A percentile compares a stretch with the other conserved stretches of the same genome.
phyloP scores from a whole-genome alignment of 371 early-diverging fungal genomes.

The Apophysomyces elegans region DNA sequence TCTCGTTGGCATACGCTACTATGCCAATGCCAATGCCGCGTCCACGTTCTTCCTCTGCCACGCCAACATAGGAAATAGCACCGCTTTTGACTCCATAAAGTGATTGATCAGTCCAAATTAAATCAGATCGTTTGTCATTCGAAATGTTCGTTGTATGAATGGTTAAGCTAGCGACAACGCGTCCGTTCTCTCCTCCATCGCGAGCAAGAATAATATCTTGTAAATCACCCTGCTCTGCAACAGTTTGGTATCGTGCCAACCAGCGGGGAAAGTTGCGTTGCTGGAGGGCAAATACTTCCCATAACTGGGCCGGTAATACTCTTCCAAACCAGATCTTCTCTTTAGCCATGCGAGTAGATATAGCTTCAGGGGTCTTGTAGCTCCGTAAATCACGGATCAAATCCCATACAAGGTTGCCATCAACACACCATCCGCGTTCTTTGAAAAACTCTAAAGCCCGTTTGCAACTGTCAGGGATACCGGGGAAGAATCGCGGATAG shows the following conservation, averaged over 20 bases:
- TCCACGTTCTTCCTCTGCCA: slow-evolving; percentile 43
- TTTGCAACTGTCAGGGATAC: slow-evolving; percentile 31
- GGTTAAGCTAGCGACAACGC: slow-evolving; percentile 37
- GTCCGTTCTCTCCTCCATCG: slow-evolving; percentile 30
- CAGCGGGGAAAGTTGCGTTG: slow-evolving; percentile 41
- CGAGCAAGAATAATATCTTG: slow-evolving; percentile 53
- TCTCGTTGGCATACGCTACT: slow-evolving; percentile 44
- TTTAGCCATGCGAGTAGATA: slow-evolving; percentile 33
- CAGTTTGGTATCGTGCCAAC: slow-evolving; percentile 44
- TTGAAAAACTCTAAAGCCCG: slow-evolving; percentile 27
- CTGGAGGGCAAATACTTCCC: slow-evolving; percentile 43
- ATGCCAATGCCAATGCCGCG: slow-evolving; percentile 49
- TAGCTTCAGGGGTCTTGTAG: slow-evolving; percentile 24
- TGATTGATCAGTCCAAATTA: slow-evolving; percentile 41
- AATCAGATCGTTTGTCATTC: slow-evolving; percentile 31
- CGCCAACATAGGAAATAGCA: slow-evolving; percentile 56
- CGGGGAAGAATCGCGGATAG: slow-evolving; percentile 56
- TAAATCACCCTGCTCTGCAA: slow-evolving; percentile 45
- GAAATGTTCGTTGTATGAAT: slow-evolving; percentile 33
- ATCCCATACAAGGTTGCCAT: slow-evolving; percentile 29
- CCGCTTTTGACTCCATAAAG: slow-evolving; percentile 42
- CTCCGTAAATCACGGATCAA: slow-evolving; percentile 31
- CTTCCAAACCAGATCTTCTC: slow-evolving; percentile 44
- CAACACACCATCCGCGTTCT: slow-evolving; percentile 39
- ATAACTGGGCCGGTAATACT: slow-evolving; percentile 24